These are phyloP conservation scores for Plasmodium relictum DNA, from an alignment of 169 alveolate genomes.

Conservation along the genomic window DNA sequence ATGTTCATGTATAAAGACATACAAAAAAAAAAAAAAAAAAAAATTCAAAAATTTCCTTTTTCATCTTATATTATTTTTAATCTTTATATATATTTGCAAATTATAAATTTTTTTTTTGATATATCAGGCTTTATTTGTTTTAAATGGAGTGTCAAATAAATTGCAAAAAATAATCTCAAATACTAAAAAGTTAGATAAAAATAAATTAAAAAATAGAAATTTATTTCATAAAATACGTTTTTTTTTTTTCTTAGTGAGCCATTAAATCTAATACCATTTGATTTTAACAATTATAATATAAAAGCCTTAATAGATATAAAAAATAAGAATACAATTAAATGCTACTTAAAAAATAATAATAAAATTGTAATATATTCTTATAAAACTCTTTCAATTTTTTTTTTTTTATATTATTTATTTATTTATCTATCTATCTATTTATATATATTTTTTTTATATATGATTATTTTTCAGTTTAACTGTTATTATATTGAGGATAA, in stretches of 20 bases:
- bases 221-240: neutral
- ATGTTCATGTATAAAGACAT: conserved; percentile 56
- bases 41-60: neutral
- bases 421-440: neutral
- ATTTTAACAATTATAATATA: conserved; percentile 28
- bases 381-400: too few species aligned
- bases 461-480: conserved; percentile 29
- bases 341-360: conserved; percentile 70
- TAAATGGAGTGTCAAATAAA: conserved; percentile 43
- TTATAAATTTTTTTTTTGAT: neutral
- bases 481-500: conserved; percentile 72
- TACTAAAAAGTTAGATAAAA: conserved; percentile 20
- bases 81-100: neutral
- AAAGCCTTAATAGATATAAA: conserved; percentile 65
- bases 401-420: too few species aligned
- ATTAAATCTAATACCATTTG: conserved; percentile 24
- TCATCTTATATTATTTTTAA: neutral
- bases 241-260: conserved; percentile 14
- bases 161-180: conserved; percentile 30
- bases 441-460: neutral
- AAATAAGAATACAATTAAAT: conserved; percentile 70
- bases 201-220: conserved; percentile 9
- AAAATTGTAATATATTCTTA: conserved; percentile 54
- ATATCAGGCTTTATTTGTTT: conserved; percentile 44
- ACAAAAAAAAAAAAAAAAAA: conserved; percentile 7